Base-by-base conservation (phyloP, 257 asterid species). In the Petunia secreta region DNA sequence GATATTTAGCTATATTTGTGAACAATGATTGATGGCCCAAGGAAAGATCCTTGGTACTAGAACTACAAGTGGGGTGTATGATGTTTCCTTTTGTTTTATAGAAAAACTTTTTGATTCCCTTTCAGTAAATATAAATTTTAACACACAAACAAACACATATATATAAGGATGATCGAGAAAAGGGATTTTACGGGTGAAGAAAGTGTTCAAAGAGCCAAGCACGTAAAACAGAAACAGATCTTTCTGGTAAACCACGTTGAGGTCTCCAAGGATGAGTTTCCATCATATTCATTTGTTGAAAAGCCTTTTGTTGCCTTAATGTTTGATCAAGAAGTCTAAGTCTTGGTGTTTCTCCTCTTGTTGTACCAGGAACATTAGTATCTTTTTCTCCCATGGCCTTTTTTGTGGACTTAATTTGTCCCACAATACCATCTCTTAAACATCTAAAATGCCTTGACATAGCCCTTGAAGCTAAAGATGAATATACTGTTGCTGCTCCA, bases 181-280 rank as follows among this genome's bases (percentile, higher is more conserved):
- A 44, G 64, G 4, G 11, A 25, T 60, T 15, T 53, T 89, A 94
- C 98, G 99, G 99, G 87, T 95, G 97, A 9, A 95, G 93, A 79
- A 95, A 95, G 91, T 95, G 99, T 63, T 95, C 99, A 84, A 95
- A 95, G 60, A 95, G 97, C 99, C 99, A 95, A 4, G 98, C 98
- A 0, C 99, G 90, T 40, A 89, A 92, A 48, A 89, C 84, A 34
- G 97, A 91, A 1, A 95, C 98, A 1, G 98, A 87, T 83, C 97
- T 75, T 36, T 95, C 98, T 2, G 98, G 98, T 1, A 95, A 79
- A 43, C 98, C 98, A 0, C 98, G 89, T 65, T 93, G 97, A 0
- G 98, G 98, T 79, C 98, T 82, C 98, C 98, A 95, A 16, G 98
- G 98, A 82, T 93, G 97, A 57, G 62, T 83, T 55, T 90, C 98